Conservation (phyloP, 495 filamentous ascomycete species). For the Trichoderma reesei region DNA sequence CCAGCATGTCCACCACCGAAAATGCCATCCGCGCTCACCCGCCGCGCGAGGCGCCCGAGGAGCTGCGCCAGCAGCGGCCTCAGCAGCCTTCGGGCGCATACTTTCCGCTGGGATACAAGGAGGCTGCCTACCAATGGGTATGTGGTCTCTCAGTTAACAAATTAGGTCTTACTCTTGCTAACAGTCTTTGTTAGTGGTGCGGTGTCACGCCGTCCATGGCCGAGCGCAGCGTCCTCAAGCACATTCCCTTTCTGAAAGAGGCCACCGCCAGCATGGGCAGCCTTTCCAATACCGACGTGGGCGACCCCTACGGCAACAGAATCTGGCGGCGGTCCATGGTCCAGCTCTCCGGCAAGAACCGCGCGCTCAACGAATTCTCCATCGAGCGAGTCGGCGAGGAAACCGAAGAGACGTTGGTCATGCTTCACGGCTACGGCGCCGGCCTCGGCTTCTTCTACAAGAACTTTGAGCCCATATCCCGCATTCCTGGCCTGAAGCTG, state of each 20-base stretch:
- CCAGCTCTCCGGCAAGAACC: conserved; percentile 70
- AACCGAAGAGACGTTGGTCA: conserved; percentile 77
- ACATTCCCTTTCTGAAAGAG: conserved; percentile 73
- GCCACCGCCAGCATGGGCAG: conserved; percentile 51
- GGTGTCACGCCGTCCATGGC: conserved; percentile 70
- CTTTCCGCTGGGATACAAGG: conserved; percentile 86
- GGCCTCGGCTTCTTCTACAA: conserved; percentile 96
- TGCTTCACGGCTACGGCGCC: conserved; percentile 95
- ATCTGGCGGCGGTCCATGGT: conserved; percentile 82
- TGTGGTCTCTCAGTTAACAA: conserved; percentile 17
- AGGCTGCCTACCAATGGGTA: conserved; percentile 89
- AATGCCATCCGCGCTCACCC: conserved; percentile 13
- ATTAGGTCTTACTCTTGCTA: neutral
- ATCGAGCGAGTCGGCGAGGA: conserved; percentile 75
- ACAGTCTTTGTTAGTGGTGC: conserved; percentile 55
- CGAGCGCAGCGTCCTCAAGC: conserved; percentile 82
- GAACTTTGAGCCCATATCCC: conserved; percentile 82
- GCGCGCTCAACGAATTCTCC: conserved; percentile 85
- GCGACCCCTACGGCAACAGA: conserved; percentile 75
- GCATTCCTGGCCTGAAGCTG: conserved; percentile 72
- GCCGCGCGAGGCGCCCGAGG: conserved; percentile 1
- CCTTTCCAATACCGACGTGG: conserved; percentile 30
- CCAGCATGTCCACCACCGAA: conserved; percentile 14
- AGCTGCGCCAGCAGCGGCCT: neutral
- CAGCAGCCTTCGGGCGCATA: conserved; percentile 22